Base-by-base conservation (phyloP, 2,329 filamentous ascomycete genomes). In the Diplocarpon mali region DNA sequence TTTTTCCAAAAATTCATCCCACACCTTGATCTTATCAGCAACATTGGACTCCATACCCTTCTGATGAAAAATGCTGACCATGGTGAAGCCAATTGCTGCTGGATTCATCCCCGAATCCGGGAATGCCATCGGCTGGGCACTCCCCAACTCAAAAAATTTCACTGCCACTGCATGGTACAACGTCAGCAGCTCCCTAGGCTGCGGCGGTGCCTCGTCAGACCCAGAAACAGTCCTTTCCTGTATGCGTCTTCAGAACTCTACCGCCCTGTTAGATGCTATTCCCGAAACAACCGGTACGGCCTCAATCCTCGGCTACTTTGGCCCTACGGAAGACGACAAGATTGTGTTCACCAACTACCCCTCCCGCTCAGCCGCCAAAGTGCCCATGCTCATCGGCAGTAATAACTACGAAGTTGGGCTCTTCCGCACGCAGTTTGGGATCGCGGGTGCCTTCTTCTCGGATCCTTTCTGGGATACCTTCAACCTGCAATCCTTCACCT, bases 401-500 rank as follows among this genome's bases (percentile, higher is more conserved):
- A 48, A 48, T 24, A 46, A 60, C 38, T 53, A 53, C 39, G 58
- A 60, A 49, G 49, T 47, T 3, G 56, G 44, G 6, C 35, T 53
- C 7, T 57, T 48, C 36, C 46, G 50, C 16, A 43, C 27, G n/a
- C 10, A 51, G 2, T 55, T 53, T 13, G 53, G 53, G 3, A 38
- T 14, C 31, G 35, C 27, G 31, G 38, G 10, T 30, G 37, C 16
- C 7, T 49, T 49, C 29, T 45, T 48, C 8, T 44, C 59, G 24
- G 27, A 45, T 38, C 6, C 35, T 17, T n/a, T 49, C 40, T 8
- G 34, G 27, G 40, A 46, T 9, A 35, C 38, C 2, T 42, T 52
- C 31, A 53, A 53, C 37, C 35, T 41, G 15, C 27, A 29, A 2
- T 39, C 38, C 0, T 61, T 60, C 40, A 67, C 32, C 39, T 65